Evolutionary conservation across 2,329 filamentous ascomycete species (phyloP).

Genomic region (Pseudopithomyces chartarum): DNA sequence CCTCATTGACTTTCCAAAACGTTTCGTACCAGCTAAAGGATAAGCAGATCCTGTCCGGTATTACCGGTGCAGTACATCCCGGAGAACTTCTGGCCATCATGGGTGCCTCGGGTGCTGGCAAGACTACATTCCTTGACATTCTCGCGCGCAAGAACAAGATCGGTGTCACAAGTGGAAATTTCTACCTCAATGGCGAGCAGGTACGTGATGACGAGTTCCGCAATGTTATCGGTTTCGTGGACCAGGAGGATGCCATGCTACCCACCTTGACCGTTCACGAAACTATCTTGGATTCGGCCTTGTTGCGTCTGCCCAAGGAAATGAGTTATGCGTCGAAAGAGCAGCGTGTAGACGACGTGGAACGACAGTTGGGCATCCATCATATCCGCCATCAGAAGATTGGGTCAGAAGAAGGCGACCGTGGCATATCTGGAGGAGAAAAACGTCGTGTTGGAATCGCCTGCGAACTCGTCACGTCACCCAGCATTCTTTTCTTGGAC

Average conservation of each 20-base stretch:
- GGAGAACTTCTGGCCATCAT: slow-evolving; percentile 98
- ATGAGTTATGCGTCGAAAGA: slow-evolving; percentile 91
- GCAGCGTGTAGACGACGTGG: slow-evolving; percentile 88
- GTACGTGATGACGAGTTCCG: slow-evolving; percentile 84
- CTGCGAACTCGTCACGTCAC: slow-evolving; percentile 95
- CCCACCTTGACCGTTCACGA: slow-evolving; percentile 96
- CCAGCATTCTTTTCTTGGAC: slow-evolving; percentile 94
- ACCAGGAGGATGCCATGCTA: slow-evolving; percentile 97
- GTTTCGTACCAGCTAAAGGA: slow-evolving; percentile 87
- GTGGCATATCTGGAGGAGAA: slow-evolving; percentile 95
- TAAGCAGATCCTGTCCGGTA: slow-evolving; percentile 78
- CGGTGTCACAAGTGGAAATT: slow-evolving; percentile 76
- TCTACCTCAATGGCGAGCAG: slow-evolving; percentile 92
- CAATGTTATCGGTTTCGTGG: slow-evolving; percentile 92
- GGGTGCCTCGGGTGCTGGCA: slow-evolving; percentile 96
- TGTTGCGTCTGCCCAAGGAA: slow-evolving; percentile 87
- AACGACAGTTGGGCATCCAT: slow-evolving; percentile 92
- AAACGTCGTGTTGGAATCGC: slow-evolving; percentile 96
- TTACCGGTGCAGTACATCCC: slow-evolving; percentile 86
- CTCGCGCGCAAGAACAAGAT: slow-evolving; percentile 96
- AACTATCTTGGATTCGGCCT: slow-evolving; percentile 91
- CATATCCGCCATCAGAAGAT: slow-evolving; percentile 95
- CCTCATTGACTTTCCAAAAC: slow-evolving; percentile 84
- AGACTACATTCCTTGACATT: slow-evolving; percentile 96
- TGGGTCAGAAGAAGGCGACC: slow-evolving; percentile 91